These are phyloP conservation scores for Gonium pectorale DNA, from an alignment of 139 green algal genomes.

Conservation along the genomic window DNA sequence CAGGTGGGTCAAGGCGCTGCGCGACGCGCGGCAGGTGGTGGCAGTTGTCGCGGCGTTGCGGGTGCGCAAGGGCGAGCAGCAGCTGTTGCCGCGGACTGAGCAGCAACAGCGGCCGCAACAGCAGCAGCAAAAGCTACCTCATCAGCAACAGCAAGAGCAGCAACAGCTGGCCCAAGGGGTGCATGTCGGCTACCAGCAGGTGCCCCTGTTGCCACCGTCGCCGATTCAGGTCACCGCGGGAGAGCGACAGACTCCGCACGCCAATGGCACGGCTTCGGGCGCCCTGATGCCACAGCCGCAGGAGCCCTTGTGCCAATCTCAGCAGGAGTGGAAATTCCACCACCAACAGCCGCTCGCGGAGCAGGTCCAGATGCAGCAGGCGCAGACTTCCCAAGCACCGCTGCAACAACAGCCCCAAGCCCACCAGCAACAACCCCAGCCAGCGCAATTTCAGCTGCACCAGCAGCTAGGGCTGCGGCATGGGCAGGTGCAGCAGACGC, in stretches of 20 bases:
- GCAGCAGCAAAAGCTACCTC: background rate
- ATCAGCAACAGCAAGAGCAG: background rate
- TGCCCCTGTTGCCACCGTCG: too few species aligned
- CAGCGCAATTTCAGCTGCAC: background rate
- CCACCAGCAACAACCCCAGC: background rate
- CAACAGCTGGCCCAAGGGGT: background rate
- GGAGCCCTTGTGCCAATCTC: background rate
- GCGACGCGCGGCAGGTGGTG: background rate
- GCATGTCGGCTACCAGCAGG: too few species aligned
- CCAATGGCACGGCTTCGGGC: too few species aligned
- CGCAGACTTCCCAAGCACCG: background rate
- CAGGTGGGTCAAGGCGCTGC: background rate
- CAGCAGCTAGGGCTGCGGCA: background rate
- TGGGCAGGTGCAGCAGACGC: background rate
- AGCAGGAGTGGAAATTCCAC: background rate
- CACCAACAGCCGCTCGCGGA: background rate
- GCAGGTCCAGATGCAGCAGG: background rate
- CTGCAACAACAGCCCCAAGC: background rate
- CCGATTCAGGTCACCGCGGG: too few species aligned
- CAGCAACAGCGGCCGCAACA: background rate
- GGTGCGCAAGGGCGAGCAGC: too few species aligned
- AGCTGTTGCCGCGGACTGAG: background rate
- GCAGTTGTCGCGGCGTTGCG: background rate
- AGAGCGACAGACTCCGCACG: too few species aligned
- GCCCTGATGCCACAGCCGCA: background rate